Base-by-base conservation (phyloP, 164 flowering plant species). In the Protea cynaroides region DNA sequence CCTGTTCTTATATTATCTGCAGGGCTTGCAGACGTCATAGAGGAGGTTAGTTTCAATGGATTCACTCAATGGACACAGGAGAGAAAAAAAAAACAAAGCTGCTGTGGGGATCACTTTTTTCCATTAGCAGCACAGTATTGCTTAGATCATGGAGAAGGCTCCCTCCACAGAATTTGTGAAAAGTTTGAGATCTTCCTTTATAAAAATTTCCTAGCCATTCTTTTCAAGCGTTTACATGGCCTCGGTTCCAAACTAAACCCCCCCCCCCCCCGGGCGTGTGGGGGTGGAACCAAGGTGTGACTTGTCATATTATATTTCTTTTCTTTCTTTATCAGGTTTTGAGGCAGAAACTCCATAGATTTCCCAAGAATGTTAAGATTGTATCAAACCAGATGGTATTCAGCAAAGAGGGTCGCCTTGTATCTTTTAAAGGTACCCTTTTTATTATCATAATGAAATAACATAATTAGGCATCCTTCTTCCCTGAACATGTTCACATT, bases 1-100 rank as follows among this genome's bases (percentile, higher is more conserved):
- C 98, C 97, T 24, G 82, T 94, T 67, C 93, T 94, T 51, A 82
- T 94, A 69, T 94, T 94, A 78, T 94, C 97, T 59, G 97, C 97
- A 13, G 98, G 98, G 49, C 88, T 94, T 69, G 96, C 98, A 52
- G 98, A 94, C 80, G 81, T 91, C 64, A 94, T 94, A 57, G 98
- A 94, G 77, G 98, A 94, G 96, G 98, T 87, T 62, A 63, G 81
- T 72, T 55, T 69, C 25, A 12, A 7, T n/a, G 50, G 4, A 37
- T 24, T 58, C 7, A 57, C 34, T 29, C 34, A 29, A 2, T 29
- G 34, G 34, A 2, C 34, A 29, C 34, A 29, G 34, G 34, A n/a
- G n/a, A n/a, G n/a, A 29, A 29, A 29, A 29, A 29, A 29, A 5
- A 29, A 5, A 5, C 4, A 5, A 5, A 5, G 34, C 5, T 29